Evolutionary conservation across 2,329 filamentous ascomycete genomes (phyloP).

Genomic region (Aspergillus brunneoviolaceus): DNA sequence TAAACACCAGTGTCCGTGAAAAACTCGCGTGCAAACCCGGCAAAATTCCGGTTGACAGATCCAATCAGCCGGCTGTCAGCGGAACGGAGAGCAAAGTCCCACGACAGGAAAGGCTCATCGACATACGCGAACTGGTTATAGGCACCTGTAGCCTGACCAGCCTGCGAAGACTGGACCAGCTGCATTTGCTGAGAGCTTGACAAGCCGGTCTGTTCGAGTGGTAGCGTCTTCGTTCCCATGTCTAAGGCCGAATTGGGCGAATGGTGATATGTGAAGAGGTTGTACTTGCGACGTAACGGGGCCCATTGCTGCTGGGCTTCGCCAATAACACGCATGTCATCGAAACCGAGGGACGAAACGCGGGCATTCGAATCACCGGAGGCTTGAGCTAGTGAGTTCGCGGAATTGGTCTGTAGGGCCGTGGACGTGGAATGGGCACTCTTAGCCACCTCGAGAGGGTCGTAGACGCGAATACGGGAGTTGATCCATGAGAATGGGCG

Average conservation of each 20-base stretch:
- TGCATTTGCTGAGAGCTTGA: conserved; percentile 51
- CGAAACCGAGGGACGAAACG: conserved; percentile 54
- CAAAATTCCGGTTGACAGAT: conserved; percentile 64
- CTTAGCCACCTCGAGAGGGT: conserved; percentile 45
- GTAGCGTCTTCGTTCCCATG: conserved; percentile 40
- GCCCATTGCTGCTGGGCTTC: conserved; percentile 66
- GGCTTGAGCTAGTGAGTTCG: conserved; percentile 41
- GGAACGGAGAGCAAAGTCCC: conserved; percentile 61
- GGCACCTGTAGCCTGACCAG: conserved; percentile 38
- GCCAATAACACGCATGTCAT: conserved; percentile 62
- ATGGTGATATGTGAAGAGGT: conserved; percentile 60
- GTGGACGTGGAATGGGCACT: conserved; percentile 40
- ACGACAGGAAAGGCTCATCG: conserved; percentile 62
- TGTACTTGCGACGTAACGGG: conserved; percentile 62
- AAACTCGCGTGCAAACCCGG: conserved; percentile 61
- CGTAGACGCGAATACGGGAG: conserved; percentile 57
- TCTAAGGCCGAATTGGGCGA: conserved; percentile 38
- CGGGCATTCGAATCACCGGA: conserved; percentile 48
- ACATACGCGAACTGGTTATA: conserved; percentile 63
- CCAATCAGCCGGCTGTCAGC: conserved; percentile 55
- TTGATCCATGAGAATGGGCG: conserved; percentile 65
- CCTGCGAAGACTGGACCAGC: conserved; percentile 26
- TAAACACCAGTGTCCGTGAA: conserved; percentile 68
- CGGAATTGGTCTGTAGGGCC: conserved; percentile 46
- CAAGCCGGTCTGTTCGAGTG: conserved; percentile 48